A percentile compares a stretch with the other conserved stretches of the same genome.
Evolutionary conservation across 1,139 yeast species (phyloP).

Genomic region (Nakaseomyces uthaithaninus): DNA sequence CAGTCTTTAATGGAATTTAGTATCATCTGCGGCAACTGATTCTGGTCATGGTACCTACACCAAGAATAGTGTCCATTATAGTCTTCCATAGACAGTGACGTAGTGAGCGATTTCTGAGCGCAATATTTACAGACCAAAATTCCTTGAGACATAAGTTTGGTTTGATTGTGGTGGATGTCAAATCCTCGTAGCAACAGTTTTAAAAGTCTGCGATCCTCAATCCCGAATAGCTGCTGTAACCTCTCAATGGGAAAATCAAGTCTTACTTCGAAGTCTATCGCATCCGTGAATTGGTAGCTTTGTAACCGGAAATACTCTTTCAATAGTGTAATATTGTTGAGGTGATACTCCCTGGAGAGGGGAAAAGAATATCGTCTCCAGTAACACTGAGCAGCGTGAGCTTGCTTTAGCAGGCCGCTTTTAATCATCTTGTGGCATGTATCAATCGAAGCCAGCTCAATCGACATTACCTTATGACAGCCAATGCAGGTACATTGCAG

Average conservation of each 20-base stretch:
- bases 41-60: conserved; percentile 18
- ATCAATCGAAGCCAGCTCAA: conserved; percentile 1
- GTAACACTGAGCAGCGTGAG: conserved; percentile 12
- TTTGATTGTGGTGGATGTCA: too few relatives aligned
- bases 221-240: conserved; percentile 4
- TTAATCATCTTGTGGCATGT: conserved; percentile 1
- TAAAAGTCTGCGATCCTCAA: conserved; percentile 7
- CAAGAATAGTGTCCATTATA: conserved; percentile 16
- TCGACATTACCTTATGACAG: neutral
- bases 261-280: neutral
- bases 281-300: too few relatives aligned
- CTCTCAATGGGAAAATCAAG: neutral
- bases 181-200: conserved; percentile 8
- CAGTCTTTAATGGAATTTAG: conserved; percentile 1
- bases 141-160: conserved; percentile 3
- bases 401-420: neutral
- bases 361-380: conserved; percentile 14
- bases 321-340: conserved; percentile 13
- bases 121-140: conserved; percentile 16
- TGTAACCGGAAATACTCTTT: conserved; percentile 13
- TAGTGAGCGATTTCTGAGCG: conserved; percentile 11
- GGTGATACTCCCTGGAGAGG: conserved; percentile 13
- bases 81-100: conserved; percentile 9
- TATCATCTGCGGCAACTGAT: conserved; percentile 10
- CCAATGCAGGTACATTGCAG: neutral